Base-by-base conservation (phyloP, 192 early-diverging fungal genomes). In the Linnemannia exigua region DNA sequence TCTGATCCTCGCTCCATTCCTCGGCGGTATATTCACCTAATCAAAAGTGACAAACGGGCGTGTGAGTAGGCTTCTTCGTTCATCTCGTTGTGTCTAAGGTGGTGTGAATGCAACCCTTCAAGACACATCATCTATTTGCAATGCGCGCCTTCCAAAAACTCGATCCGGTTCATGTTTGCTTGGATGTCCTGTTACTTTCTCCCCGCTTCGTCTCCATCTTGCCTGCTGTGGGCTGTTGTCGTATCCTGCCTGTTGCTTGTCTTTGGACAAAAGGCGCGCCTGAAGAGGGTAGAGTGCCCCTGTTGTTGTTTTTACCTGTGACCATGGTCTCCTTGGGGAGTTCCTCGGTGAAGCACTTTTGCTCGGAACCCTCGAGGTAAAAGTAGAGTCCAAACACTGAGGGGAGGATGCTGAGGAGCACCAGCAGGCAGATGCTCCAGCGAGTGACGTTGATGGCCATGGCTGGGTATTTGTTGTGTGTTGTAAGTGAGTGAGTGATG, bases 261-360 rank as follows among this genome's bases (percentile, higher is more conserved):
- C 28, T 7, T 63, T 63, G 25, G 48, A 54, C 5, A 7, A 3
- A 7, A 54, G 52, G 19, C 52, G 22, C 11, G 54, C 25, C 8
- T n/a, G 22, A n/a, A 7, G 8, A 63, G 28, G 4, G 6, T 17
- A 37, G 38, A 16, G 52, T 44, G 3, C 5, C 41, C 41, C 41
- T 44, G 41, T 44, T n/a, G 25, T 70, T 12, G 9, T 31, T 28
- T 20, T 74, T 87, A 93, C 97, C 96, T 33, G 94, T 92, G 33
- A 97, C 95, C 68, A 95, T 91, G 44, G 97, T 96, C 76, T 97
- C 95, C 80, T 93, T 94, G 25, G 98, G 97, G 37, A 99, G 90
- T 78, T 99, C 97, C 84, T 99, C 98, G 17, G 96, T 90, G 77
- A 99, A 99, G 89, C 98, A 99, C 81, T 96, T 93, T 84, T 94